These are phyloP conservation scores for Ceriops zippeliana DNA, from an alignment of 345 rosid genomes.

Conservation along the genomic window DNA sequence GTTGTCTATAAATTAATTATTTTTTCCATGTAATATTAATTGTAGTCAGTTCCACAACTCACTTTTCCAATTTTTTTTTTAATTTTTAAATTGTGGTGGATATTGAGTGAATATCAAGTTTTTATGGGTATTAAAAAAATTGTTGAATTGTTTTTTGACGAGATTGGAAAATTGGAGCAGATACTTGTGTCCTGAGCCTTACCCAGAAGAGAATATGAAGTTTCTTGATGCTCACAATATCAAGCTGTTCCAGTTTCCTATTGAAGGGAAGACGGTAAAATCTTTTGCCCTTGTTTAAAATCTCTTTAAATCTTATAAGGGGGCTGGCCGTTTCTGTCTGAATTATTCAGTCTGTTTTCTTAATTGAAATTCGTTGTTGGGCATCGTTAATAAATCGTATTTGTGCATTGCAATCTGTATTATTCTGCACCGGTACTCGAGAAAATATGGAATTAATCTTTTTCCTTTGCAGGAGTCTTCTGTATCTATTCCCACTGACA, in stretches of 20 bases:
- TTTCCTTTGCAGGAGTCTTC: conserved; percentile 54
- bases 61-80: no score
- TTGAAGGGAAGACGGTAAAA: conserved; percentile 73
- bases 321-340: no score
- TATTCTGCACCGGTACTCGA: no score
- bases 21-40: no score
- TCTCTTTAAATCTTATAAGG: background rate
- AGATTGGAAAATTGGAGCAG: conserved; percentile 32
- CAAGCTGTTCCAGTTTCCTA: conserved; percentile 68
- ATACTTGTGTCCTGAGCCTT: conserved; percentile 78
- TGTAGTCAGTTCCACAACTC: no score
- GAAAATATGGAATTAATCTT: conserved; percentile 4
- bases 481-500: conserved; percentile 44
- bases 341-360: no score
- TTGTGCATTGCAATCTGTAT: no score
- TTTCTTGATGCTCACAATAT: conserved; percentile 53
- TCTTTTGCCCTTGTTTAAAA: background rate
- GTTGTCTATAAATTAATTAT: no score
- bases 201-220: conserved; percentile 64
- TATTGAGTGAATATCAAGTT: no score
- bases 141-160: background rate
- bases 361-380: no score
- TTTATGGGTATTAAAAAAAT: background rate
- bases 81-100: no score
- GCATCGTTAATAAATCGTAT: no score